Conservation (phyloP, 208 protist genomes). For the Acanthamoeba comandoni region DNA sequence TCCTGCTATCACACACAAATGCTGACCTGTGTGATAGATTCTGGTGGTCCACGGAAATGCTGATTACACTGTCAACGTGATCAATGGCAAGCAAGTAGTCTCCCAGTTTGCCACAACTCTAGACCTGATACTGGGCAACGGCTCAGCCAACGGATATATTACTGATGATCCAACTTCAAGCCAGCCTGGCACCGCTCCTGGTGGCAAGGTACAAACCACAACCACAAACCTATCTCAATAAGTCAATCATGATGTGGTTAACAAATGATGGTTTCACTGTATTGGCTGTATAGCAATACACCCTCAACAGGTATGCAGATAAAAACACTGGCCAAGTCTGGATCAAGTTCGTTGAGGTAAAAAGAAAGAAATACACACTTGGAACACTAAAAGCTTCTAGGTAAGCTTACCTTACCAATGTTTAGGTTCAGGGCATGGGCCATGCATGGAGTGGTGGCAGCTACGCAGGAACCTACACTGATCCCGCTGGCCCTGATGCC, state of each 20-base stretch:
- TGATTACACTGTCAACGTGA: constrained; percentile 23
- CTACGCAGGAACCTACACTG: constrained; percentile 31
- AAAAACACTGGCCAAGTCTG: constrained; percentile 7
- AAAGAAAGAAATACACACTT: too few species aligned
- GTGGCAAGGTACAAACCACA: constrained; percentile 51
- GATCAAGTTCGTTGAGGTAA: constrained; percentile 52
- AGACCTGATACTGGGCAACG: constrained; percentile 18
- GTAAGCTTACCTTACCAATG: too few species aligned
- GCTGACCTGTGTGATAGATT: too few species aligned
- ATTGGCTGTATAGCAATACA: too few species aligned
- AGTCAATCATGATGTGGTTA: too few species aligned
- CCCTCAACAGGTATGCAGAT: constrained; percentile 9
- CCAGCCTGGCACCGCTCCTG: constrained; percentile 1
- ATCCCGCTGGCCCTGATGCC: constrained; percentile 41
- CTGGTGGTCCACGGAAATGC: constrained; percentile 40
- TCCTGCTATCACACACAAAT: too few species aligned
- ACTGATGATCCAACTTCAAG: constrained; percentile 33
- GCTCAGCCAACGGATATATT: background rate
- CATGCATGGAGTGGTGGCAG: constrained; percentile 66
- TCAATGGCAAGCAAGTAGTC: constrained; percentile 71
- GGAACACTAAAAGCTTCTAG: too few species aligned
- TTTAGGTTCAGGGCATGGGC: constrained; percentile 31
- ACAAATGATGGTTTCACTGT: too few species aligned
- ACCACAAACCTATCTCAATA: too few species aligned
- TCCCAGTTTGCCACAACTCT: constrained; percentile 36